phyloP scores from a whole-genome alignment of 2,329 filamentous ascomycete genomes.

The Venturia oleaginea region DNA sequence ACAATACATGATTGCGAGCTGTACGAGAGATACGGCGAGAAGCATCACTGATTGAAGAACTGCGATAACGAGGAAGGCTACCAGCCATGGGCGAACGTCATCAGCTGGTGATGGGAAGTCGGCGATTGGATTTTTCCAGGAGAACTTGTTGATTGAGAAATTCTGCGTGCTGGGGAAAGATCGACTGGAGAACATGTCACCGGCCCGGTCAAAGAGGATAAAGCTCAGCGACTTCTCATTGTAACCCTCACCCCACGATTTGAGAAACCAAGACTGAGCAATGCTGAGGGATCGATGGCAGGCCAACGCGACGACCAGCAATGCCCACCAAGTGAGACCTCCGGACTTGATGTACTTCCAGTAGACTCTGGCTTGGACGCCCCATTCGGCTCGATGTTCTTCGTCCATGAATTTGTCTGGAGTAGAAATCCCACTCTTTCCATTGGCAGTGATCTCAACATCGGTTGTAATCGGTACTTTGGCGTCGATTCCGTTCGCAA shows the following conservation, averaged over 20 bases:
- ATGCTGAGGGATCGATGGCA: conserved; percentile 57
- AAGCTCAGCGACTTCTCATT: conserved; percentile 21
- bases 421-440: not conserved
- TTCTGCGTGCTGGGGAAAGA: not conserved
- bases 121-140: conserved; percentile 18
- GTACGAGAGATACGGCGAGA: conserved; percentile 31
- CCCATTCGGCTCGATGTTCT: conserved; percentile 63
- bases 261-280: conserved; percentile 69
- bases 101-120: conserved; percentile 54
- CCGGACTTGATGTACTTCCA: conserved; percentile 81
- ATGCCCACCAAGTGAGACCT: conserved; percentile 61
- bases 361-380: conserved; percentile 67
- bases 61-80: conserved; percentile 60
- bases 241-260: conserved; percentile 79
- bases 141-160: conserved; percentile 15
- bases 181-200: conserved; percentile 6
- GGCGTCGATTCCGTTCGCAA: conserved; percentile 14
- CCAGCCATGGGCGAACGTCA: conserved; percentile 65
- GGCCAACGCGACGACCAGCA: conserved; percentile 54
- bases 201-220: not conserved
- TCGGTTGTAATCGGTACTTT: conserved; percentile 17
- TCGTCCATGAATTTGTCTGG: conserved; percentile 64
- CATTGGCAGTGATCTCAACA: not conserved
- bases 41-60: conserved; percentile 46
- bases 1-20: conserved; percentile 64